Evolutionary conservation across 2,329 filamentous ascomycete species (phyloP).

Genomic region (Aspergillus tanneri): DNA sequence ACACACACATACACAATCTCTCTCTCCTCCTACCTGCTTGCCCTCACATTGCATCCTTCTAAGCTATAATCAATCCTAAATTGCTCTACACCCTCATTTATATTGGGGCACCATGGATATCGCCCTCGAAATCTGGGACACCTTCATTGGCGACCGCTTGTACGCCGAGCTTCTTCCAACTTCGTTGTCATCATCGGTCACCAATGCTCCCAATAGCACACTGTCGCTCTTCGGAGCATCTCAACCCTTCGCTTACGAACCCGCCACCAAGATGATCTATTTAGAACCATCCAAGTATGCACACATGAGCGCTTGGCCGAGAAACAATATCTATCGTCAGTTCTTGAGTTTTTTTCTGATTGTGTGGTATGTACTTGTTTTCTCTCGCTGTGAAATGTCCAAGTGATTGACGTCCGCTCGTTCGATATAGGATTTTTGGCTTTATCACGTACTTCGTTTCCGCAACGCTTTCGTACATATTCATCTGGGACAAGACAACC

Average conservation of each 20-base stretch:
- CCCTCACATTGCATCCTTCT: neutral
- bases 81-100: neutral
- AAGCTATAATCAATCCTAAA: neutral
- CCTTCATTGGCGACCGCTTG: conserved; percentile 73
- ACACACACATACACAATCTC: too few species aligned
- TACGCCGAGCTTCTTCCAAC: conserved; percentile 72
- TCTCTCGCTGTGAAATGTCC: neutral
- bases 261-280: conserved; percentile 67
- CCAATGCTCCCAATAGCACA: conserved; percentile 56
- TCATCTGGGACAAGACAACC: conserved; percentile 89
- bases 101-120: conserved; percentile 70
- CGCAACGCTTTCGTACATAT: conserved; percentile 76
- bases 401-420: conserved; percentile 9
- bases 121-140: conserved; percentile 81
- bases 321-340: conserved; percentile 78
- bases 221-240: conserved; percentile 56
- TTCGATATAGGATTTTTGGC: conserved; percentile 71
- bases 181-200: conserved; percentile 53
- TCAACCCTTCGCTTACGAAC: conserved; percentile 58
- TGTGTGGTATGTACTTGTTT: conserved; percentile 65
- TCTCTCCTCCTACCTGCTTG: neutral
- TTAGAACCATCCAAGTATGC: conserved; percentile 72
- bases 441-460: conserved; percentile 80
- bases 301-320: conserved; percentile 72
- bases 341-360: conserved; percentile 74